Evolutionary conservation across 495 filamentous ascomycete genomes (phyloP).

Genomic region (Annulohypoxylon bovei): DNA sequence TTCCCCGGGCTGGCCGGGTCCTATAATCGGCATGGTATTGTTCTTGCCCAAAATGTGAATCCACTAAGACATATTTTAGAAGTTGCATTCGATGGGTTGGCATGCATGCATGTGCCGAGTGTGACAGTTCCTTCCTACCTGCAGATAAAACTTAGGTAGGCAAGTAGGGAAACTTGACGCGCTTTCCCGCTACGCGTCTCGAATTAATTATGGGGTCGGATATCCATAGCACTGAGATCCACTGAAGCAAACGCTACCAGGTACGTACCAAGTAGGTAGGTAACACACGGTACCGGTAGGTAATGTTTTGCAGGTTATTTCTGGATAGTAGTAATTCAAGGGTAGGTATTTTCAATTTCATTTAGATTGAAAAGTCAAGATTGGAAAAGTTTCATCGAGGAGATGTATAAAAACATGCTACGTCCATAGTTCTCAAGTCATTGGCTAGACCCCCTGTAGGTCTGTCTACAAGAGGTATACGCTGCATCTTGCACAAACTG

Average conservation of each 20-base stretch:
- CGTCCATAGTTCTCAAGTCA: no score
- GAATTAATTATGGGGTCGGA: conserved; percentile 1
- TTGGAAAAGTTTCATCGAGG: no score
- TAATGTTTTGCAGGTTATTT: no score
- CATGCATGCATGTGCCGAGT: neutral
- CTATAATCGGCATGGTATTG: neutral
- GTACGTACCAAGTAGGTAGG: no score
- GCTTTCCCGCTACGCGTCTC: neutral
- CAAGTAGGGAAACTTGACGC: neutral
- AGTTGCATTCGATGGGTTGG: conserved; percentile 4
- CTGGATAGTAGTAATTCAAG: no score
- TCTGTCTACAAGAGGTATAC: neutral
- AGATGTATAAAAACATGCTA: no score
- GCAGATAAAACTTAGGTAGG: neutral
- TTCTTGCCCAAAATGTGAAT: neutral
- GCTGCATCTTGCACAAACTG: neutral
- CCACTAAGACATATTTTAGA: conserved; percentile 3
- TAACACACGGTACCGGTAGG: no score
- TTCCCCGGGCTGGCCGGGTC: neutral
- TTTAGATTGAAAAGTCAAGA: no score
- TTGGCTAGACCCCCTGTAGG: neutral
- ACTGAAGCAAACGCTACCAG: neutral
- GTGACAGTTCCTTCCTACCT: conserved; percentile 8
- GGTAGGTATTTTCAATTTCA: no score
- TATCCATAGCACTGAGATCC: neutral